Conservation (phyloP, 1,139 yeast species). For the Yamadazyma atmosphaerica region DNA sequence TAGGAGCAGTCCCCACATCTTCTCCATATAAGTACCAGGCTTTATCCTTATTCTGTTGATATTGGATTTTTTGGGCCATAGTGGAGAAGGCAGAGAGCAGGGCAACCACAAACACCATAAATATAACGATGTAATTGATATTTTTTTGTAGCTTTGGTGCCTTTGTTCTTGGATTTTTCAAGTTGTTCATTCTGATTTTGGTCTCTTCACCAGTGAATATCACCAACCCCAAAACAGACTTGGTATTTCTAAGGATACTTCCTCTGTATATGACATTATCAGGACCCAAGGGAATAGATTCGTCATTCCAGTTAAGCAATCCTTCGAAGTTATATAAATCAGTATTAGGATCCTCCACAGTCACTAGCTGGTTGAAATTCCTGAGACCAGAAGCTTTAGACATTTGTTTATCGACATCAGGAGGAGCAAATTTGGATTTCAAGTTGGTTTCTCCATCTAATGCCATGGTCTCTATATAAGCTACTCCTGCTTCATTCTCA, state of each 20-base stretch:
- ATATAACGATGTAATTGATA: constrained; percentile 78
- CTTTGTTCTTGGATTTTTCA: constrained; percentile 84
- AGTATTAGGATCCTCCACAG: constrained; percentile 86
- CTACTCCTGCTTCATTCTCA: constrained; percentile 65
- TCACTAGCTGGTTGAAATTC: constrained; percentile 50
- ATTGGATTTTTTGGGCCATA: constrained; percentile 68
- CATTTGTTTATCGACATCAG: constrained; percentile 53
- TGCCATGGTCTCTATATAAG: constrained; percentile 94
- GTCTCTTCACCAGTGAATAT: constrained; percentile 95
- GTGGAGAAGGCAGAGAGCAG: constrained; percentile 76
- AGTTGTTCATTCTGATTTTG: constrained; percentile 92
- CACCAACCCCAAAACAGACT: constrained; percentile 71
- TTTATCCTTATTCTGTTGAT: constrained; percentile 39
- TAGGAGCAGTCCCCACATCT: constrained; percentile 88
- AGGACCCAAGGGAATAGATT: constrained; percentile 62
- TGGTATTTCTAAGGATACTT: constrained; percentile 81
- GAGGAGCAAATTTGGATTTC: constrained; percentile 70
- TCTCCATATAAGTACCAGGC: constrained; percentile 75
- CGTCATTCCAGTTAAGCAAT: constrained; percentile 21
- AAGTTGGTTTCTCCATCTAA: constrained; percentile 95
- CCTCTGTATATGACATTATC: constrained; percentile 89
- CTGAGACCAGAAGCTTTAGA: constrained; percentile 54
- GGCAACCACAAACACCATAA: constrained; percentile 84
- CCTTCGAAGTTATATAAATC: constrained; percentile 95
- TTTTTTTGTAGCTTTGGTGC: constrained; percentile 87